phyloP scores from a whole-genome alignment of 768 basidiomycete genomes.

The Tulasnella sp. region DNA sequence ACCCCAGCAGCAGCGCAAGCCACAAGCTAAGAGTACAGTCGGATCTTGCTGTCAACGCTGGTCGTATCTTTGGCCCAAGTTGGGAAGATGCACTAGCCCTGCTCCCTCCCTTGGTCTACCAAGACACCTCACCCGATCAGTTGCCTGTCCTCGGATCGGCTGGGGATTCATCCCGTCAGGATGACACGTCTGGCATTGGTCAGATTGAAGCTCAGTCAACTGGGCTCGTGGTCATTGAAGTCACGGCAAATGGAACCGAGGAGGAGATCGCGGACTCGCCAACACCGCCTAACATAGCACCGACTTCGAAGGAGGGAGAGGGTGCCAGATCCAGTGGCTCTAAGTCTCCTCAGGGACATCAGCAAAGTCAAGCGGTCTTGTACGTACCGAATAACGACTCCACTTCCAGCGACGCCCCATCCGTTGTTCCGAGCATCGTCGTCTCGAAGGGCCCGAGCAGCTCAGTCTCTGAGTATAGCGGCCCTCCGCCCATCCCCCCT shows the following conservation, averaged over 20 bases:
- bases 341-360: background rate
- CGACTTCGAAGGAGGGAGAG: background rate
- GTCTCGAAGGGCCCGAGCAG: background rate
- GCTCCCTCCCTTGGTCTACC: background rate
- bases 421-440: background rate
- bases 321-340: background rate
- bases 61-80: background rate
- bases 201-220: background rate
- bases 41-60: background rate
- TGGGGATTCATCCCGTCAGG: background rate
- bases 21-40: background rate
- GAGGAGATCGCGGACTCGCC: background rate
- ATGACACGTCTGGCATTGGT: background rate
- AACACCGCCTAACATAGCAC: background rate
- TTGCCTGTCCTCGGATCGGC: background rate
- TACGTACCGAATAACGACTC: too few species aligned
- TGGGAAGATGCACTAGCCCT: background rate
- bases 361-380: too few species aligned
- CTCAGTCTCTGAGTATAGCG: background rate
- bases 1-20: background rate
- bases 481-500: background rate
- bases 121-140: background rate
- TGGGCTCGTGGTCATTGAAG: too few species aligned
- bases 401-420: background rate
- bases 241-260: background rate